Conservation (phyloP, 352 stramenopile species). For the Phytophthora sansomeana region DNA sequence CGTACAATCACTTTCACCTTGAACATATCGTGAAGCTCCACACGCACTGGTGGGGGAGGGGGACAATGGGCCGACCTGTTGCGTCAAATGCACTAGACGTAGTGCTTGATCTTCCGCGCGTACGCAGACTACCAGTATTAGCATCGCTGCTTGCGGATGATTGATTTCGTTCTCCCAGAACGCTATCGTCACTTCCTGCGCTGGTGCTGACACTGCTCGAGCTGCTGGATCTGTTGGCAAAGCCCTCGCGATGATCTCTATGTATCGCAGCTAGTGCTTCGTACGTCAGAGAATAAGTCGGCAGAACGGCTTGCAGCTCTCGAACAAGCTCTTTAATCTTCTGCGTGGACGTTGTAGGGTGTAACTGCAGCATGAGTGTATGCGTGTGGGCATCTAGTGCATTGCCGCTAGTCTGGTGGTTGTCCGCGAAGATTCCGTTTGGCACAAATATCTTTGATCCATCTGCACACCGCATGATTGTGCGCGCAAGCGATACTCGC, state of each 20-base stretch:
- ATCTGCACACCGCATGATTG: slow-evolving; percentile 70
- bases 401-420: slow-evolving; percentile 71
- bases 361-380: slow-evolving; percentile 54
- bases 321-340: slow-evolving; percentile 55
- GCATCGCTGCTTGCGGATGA: slow-evolving; percentile 34
- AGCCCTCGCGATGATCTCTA: slow-evolving; percentile 29
- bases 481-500: slow-evolving; percentile 76
- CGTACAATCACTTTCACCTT: slow-evolving; percentile 66
- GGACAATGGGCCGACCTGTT: slow-evolving; percentile 36
- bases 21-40: slow-evolving; percentile 67
- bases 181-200: slow-evolving; percentile 33
- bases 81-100: slow-evolving; percentile 41
- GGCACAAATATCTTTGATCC: slow-evolving; percentile 80
- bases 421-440: slow-evolving; percentile 83
- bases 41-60: slow-evolving; percentile 38
- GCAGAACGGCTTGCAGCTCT: slow-evolving; percentile 42
- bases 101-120: slow-evolving; percentile 24
- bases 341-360: slow-evolving; percentile 49
- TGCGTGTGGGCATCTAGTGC: slow-evolving; percentile 60
- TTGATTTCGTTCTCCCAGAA: slow-evolving; percentile 25
- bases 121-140: slow-evolving; percentile 21
- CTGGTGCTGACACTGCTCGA: slow-evolving; percentile 42
- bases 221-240: slow-evolving; percentile 35
- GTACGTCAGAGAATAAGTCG: slow-evolving; percentile 42
- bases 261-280: slow-evolving; percentile 34